phyloP scores from a whole-genome alignment of 768 basidiomycete species.

The Termitomyces sp. region DNA sequence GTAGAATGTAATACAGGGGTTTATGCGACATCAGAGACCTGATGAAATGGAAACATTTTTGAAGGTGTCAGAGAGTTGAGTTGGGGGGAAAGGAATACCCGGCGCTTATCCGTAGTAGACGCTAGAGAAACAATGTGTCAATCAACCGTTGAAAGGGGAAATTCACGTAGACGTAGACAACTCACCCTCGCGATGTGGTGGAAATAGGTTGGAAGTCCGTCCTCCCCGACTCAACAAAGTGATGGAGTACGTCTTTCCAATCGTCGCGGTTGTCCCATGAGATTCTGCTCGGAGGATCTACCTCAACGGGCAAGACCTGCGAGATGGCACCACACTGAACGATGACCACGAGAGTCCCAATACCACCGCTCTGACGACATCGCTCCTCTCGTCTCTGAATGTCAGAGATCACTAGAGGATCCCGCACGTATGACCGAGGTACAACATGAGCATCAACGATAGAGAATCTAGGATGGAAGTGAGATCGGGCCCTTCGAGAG shows the following conservation, averaged over 20 bases:
- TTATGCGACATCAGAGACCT: constrained; percentile 13
- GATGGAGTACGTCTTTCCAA: constrained; percentile 64
- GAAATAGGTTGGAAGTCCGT: constrained; percentile 84
- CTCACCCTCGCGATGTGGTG: constrained; percentile 72
- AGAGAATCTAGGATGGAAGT: constrained; percentile 49
- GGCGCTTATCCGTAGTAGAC: constrained; percentile 38
- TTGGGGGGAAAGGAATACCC: constrained; percentile 1
- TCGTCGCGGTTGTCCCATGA: constrained; percentile 74
- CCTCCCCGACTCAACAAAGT: constrained; percentile 70
- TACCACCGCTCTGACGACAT: constrained; percentile 70
- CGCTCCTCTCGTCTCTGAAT: constrained; percentile 80
- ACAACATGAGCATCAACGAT: constrained; percentile 69
- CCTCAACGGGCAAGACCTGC: constrained; percentile 86
- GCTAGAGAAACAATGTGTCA: constrained; percentile 22
- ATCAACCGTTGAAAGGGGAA: constrained; percentile 7
- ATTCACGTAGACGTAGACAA: not conserved
- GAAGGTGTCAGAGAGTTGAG: not conserved
- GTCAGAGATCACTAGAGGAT: constrained; percentile 71
- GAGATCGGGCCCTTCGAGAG: constrained; percentile 11
- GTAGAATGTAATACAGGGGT: not conserved
- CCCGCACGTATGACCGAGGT: constrained; percentile 67
- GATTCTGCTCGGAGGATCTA: constrained; percentile 74
- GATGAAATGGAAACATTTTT: constrained; percentile 13
- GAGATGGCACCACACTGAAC: constrained; percentile 73
- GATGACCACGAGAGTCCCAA: constrained; percentile 72